Conservation (phyloP, 768 basidiomycete species). For the Pholiota conissans region DNA sequence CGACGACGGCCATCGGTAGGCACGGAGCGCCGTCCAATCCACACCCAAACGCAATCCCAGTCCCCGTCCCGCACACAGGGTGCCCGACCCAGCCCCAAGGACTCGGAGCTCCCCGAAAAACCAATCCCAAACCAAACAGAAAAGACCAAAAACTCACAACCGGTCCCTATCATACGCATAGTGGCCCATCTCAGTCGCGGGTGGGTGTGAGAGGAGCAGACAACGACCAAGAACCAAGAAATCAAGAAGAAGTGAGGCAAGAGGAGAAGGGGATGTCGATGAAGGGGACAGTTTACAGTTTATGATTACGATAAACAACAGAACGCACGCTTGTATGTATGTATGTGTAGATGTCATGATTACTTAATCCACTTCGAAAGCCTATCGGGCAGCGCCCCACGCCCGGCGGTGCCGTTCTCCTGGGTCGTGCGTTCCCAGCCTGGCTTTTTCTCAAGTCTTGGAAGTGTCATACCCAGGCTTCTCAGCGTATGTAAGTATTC, state of each 20-base stretch:
- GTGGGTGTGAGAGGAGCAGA: not conserved
- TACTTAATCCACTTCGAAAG: not conserved
- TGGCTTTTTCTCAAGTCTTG: too few species aligned
- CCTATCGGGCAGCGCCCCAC: not conserved
- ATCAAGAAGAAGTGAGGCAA: not conserved
- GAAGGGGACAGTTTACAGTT: too few species aligned
- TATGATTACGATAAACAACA: too few species aligned
- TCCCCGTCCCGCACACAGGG: not conserved
- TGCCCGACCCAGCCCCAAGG: conserved; percentile 6
- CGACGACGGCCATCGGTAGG: too few species aligned
- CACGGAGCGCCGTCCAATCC: not conserved
- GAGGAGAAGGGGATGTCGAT: not conserved
- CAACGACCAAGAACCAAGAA: conserved; percentile 13
- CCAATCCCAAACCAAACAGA: conserved; percentile 25
- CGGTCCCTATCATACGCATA: conserved; percentile 38
- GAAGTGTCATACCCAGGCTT: too few species aligned
- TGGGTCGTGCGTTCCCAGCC: not conserved
- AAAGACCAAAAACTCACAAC: conserved; percentile 37
- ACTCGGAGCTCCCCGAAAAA: conserved; percentile 16
- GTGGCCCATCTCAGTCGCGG: conserved; percentile 7
- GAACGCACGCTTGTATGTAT: too few species aligned
- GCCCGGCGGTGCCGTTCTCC: not conserved
- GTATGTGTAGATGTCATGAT: not conserved
- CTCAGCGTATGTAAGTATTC: too few species aligned
- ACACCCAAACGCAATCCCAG: not conserved